A percentile compares a stretch with the other conserved stretches of the same genome.
These are phyloP conservation scores for Seminavis robusta DNA, from an alignment of 108 stramenopile species.

Conservation along the genomic window DNA sequence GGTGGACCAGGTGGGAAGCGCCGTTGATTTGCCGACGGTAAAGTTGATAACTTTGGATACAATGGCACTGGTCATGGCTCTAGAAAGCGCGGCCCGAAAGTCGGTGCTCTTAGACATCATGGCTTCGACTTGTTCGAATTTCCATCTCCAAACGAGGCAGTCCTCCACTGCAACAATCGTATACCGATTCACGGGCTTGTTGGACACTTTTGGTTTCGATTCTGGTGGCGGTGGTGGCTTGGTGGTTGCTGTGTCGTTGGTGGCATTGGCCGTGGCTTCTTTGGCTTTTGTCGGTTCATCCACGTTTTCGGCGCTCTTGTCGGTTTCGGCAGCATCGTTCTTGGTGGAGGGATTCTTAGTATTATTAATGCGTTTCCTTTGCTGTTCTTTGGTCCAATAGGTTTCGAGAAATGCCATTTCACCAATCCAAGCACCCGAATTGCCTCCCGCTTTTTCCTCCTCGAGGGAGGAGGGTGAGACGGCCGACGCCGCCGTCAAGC, in stretches of 20 bases:
- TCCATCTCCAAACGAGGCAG: conserved; percentile 57
- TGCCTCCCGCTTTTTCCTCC: conserved; percentile 50
- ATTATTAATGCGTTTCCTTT: too few relatives aligned
- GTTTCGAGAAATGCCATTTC: conserved; percentile 78
- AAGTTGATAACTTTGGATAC: conserved; percentile 82
- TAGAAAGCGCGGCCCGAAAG: conserved; percentile 56
- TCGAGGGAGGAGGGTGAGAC: conserved; percentile 7
- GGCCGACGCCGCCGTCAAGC: conserved; percentile 63
- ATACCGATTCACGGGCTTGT: conserved; percentile 9
- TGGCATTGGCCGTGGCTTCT: too few relatives aligned
- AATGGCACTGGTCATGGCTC: conserved; percentile 73
- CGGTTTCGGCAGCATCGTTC: too few relatives aligned
- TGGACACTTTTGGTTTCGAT: too few relatives aligned
- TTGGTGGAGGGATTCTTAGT: too few relatives aligned
- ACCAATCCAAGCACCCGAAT: conserved; percentile 82
- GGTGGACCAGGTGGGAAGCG: background rate
- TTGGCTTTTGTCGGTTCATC: too few relatives aligned
- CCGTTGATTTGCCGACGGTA: conserved; percentile 20
- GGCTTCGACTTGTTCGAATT: conserved; percentile 58
- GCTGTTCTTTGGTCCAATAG: conserved; percentile 42
- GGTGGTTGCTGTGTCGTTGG: too few relatives aligned
- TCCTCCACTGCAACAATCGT: conserved; percentile 59
- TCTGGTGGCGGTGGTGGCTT: too few relatives aligned
- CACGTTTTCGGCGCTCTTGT: too few relatives aligned
- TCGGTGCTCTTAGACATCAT: conserved; percentile 58